phyloP scores from a whole-genome alignment of 805 yeast genomes.

The Pichia manshurica region DNA sequence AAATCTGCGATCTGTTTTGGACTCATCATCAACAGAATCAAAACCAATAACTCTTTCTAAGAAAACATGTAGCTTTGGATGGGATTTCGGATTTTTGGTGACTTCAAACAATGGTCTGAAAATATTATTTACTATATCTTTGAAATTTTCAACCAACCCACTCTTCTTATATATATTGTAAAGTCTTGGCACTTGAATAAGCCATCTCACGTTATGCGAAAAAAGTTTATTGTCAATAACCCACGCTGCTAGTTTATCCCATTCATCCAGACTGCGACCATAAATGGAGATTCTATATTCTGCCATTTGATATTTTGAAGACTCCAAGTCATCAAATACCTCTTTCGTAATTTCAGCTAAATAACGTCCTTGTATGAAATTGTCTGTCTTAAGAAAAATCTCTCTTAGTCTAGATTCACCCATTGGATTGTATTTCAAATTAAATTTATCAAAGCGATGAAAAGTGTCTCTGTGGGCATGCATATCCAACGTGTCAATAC shows the following conservation, averaged over 20 bases:
- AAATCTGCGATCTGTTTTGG: conserved; percentile 79
- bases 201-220: conserved; percentile 95
- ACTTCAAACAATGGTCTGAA: conserved; percentile 91
- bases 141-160: conserved; percentile 64
- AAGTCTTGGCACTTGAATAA: conserved; percentile 89
- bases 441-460: conserved; percentile 96
- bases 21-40: conserved; percentile 97
- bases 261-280: conserved; percentile 84
- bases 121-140: conserved; percentile 69
- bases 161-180: conserved; percentile 83
- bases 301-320: conserved; percentile 94
- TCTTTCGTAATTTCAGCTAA: conserved; percentile 91
- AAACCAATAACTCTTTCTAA: conserved; percentile 94
- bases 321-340: conserved; percentile 89
- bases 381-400: conserved; percentile 92
- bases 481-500: conserved; percentile 97
- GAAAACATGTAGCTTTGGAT: conserved; percentile 88
- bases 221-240: conserved; percentile 85
- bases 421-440: conserved; percentile 93
- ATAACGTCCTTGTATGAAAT: conserved; percentile 80
- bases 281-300: conserved; percentile 94
- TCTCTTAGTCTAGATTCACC: conserved; percentile 98
- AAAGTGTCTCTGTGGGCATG: conserved; percentile 98
- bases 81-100: conserved; percentile 71
- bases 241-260: conserved; percentile 96